Percentiles rank a stretch among this genome's conserved stretches.
phyloP scores from a whole-genome alignment of 2,329 filamentous ascomycete species.

The Fusarium nygamai region DNA sequence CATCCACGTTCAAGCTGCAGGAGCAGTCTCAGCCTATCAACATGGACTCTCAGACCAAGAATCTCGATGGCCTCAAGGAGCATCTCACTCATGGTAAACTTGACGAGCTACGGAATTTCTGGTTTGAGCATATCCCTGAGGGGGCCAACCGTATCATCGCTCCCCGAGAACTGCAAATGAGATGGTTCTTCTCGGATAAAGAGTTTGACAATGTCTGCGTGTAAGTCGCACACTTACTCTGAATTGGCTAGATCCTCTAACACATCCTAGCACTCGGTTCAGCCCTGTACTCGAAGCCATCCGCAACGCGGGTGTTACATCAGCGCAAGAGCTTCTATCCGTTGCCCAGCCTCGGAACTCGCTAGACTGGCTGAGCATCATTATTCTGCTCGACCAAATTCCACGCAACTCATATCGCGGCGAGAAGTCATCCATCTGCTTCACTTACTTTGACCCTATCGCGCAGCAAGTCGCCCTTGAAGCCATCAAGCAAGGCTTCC shows the following conservation, averaged over 20 bases:
- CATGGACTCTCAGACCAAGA: conserved; percentile 5
- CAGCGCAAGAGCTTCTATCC: conserved; percentile 45
- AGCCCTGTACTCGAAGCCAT: conserved; percentile 49
- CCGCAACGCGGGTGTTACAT: conserved; percentile 37
- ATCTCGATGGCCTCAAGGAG: conserved; percentile 11
- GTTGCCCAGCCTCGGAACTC: conserved; percentile 41
- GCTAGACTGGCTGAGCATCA: conserved; percentile 57
- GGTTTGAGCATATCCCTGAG: conserved; percentile 50
- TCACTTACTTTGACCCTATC: conserved; percentile 66
- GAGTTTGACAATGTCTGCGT: conserved; percentile 50
- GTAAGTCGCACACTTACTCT: conserved; percentile 34
- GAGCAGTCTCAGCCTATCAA: background rate
- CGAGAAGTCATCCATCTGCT: conserved; percentile 55
- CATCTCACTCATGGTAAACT: conserved; percentile 46
- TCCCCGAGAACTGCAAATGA: conserved; percentile 37
- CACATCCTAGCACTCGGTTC: conserved; percentile 44
- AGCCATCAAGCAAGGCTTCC: conserved; percentile 49
- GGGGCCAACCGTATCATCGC: conserved; percentile 44
- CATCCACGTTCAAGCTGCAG: background rate
- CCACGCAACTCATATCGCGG: conserved; percentile 70
- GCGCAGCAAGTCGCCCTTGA: conserved; percentile 54
- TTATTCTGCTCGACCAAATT: conserved; percentile 71
- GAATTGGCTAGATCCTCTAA: background rate
- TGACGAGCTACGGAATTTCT: conserved; percentile 48
- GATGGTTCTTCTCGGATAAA: conserved; percentile 50